Evolutionary conservation across 2,329 filamentous ascomycete species (phyloP), one percentile per base, ranked within the genome.

Genomic region (Bipolaris gigantea): DNA sequence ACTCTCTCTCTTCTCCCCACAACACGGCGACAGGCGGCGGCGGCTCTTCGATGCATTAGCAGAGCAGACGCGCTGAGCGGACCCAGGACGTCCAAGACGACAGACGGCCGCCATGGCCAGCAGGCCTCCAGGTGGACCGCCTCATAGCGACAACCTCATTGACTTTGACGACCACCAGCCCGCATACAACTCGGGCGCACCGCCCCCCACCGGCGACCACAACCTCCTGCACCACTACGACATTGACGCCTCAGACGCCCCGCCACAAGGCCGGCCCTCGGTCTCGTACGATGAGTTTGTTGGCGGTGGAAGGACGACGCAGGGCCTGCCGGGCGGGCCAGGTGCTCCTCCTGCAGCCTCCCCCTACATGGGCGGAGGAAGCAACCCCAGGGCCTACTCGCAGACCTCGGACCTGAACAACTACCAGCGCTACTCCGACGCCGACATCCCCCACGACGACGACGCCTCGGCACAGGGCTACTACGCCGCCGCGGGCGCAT

Each of bases 211-310:
- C 57, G 88, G 88, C 73, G 92, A 96, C 73, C 89, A 95, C 63
- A 86, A 92, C 62, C 80, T 96, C 43, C 79, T 93, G 70, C 84
- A 86, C 72, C 85, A 85, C 61, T 92, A 90, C 77, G 84, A 89
- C 68, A 85, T 88, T 70, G 82, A 89, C 67, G 81, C 85, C 61
- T 79, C 81, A 59, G 84, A 89, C 61, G 79, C 83, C 61, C 76
- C 86, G 64, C 78, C 82, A 42, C 83, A 84, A 57, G 77, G 85
- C 53, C 89, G 93, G 63, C 90, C 92, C 48, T 97, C 92, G 23
- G 86, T 93, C 48, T 96, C 92, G 54, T 97, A 97, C 76, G 93
- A 97, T 80, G 89, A 94, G 67, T 97, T 97, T 73, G 88, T 97
- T 59, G 93, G 93, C 60, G 86, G 81, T 45, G 79, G 79, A 60